Evolutionary conservation across 2,329 filamentous ascomycete genomes (phyloP), one percentile per base, ranked within the genome.

Genomic region (Eutypella sp.): DNA sequence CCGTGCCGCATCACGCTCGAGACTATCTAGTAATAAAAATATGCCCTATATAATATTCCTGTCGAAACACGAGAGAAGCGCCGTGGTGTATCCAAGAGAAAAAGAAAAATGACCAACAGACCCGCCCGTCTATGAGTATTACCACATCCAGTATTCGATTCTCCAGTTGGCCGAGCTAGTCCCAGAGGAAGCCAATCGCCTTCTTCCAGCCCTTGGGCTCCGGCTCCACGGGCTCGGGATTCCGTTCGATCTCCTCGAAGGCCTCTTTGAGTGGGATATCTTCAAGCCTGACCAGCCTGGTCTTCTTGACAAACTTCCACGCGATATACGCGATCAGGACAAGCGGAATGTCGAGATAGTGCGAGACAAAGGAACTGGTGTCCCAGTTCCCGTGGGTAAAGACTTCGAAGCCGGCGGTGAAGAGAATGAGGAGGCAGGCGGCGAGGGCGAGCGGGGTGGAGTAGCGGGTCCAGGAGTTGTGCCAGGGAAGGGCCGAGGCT

Each of bases 391-490:
- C 80, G 29, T 64, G 65, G 1, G 78, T 81, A 47, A 85, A 85
- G 3, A 80, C 77, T 2, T 68, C 58, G 53, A 89, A 89, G 1
- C 85, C 85, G 31, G 81, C 79, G 4, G 86, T 89, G 34, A 89
- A 70, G 3, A 90, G 67, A 48, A 89, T 83, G 34, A 85, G 63
- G 23, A 82, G 67, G 57, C 75, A 79, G 70, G 83, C 78, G 49
- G 71, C 59, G 5, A 91, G 69, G 0, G 79, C 78, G 8, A 69
- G 64, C 53, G 74, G 83, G 0, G 86, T 20, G 7, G 40, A 65
- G 76, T 64, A 65, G 82, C 78, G 57, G 4, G 81, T 84, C 74
- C 80, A 84, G 15, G 67, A 71, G 53, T 82, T 82, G 58, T 79
- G 68, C 82, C 82, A 85, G 0, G 82, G 82, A 23, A 86, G 61